Percentiles rank a stretch among this genome's conserved stretches.
These are phyloP conservation scores for Syzygium aromaticum DNA, from an alignment of 345 rosid species.

Conservation along the genomic window DNA sequence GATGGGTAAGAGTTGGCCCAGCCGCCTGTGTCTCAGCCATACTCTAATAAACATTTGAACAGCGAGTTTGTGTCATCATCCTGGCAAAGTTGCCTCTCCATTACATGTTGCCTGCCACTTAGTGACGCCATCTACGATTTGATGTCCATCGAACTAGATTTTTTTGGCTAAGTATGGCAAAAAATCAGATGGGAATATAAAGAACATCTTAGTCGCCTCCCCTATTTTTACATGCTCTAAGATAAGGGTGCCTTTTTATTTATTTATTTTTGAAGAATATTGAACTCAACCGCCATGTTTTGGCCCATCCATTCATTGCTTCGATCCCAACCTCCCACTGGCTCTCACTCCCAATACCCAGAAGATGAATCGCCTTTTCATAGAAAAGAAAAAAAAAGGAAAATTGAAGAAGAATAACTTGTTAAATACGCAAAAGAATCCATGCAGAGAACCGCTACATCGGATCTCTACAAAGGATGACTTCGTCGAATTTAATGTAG, in stretches of 20 bases:
- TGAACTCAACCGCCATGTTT: not conserved
- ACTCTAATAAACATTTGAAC: not conserved
- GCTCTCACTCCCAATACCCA: not conserved
- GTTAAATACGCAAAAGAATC: not conserved
- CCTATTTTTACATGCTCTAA: not conserved
- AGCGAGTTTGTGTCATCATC: not conserved
- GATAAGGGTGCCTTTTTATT: not conserved
- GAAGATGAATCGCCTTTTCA: not conserved
- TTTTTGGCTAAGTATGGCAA: not conserved
- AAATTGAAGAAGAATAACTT: not conserved
- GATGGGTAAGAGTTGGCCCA: not conserved
- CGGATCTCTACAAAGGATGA: not conserved
- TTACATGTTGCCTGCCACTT: not conserved
- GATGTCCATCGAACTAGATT: not conserved
- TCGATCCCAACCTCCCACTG: not conserved
- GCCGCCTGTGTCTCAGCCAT: not conserved
- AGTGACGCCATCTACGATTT: not conserved
- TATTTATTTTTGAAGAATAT: not conserved
- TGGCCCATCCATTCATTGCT: not conserved
- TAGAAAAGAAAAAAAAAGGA: not conserved
- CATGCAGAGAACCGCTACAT: not conserved
- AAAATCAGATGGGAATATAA: not conserved
- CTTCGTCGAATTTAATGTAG: not conserved
- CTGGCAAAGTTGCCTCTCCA: not conserved
- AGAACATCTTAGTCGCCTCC: not conserved